A percentile compares a stretch with the other conserved stretches of the same genome.
Conservation (phyloP, 2,329 filamentous ascomycete species). For the Lecanicillium sp. region DNA sequence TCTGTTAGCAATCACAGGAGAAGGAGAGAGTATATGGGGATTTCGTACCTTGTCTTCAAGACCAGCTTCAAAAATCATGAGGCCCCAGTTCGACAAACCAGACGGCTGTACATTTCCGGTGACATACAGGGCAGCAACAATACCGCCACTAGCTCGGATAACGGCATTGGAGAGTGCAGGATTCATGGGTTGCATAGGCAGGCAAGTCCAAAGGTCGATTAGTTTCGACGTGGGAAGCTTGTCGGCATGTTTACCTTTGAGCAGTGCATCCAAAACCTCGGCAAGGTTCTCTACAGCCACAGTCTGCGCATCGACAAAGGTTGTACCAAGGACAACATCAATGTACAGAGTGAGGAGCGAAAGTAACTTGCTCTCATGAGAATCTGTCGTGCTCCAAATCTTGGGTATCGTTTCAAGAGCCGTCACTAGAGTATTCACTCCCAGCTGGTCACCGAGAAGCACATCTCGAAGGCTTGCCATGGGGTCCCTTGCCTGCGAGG, state of each 20-base stretch:
- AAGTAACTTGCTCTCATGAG: constrained; percentile 16
- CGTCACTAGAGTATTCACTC: constrained; percentile 26
- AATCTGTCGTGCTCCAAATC: constrained; percentile 17
- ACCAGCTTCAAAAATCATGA: constrained; percentile 39
- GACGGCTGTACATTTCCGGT: constrained; percentile 8
- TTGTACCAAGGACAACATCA: constrained; percentile 27
- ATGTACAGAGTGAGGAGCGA: constrained; percentile 35
- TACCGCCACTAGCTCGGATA: constrained; percentile 36
- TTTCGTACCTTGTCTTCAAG: constrained; percentile 38
- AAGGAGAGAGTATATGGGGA: background rate
- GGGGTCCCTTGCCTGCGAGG: constrained; percentile 15
- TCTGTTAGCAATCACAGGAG: background rate
- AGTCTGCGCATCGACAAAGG: constrained; percentile 36
- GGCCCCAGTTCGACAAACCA: constrained; percentile 34
- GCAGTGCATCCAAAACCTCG: constrained; percentile 31
- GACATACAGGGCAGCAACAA: constrained; percentile 28
- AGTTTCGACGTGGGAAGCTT: constrained; percentile 26
- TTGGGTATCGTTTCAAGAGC: constrained; percentile 30
- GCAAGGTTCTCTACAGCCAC: constrained; percentile 40
- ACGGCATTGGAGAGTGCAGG: constrained; percentile 42
- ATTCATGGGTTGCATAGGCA: constrained; percentile 31
- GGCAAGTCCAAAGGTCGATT: constrained; percentile 29
- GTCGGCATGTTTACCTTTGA: constrained; percentile 18
- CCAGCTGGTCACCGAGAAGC: constrained; percentile 20
- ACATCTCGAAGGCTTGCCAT: constrained; percentile 17